Evolutionary conservation across 257 asterid genomes (phyloP).

Genomic region (Gentiana dahurica): DNA sequence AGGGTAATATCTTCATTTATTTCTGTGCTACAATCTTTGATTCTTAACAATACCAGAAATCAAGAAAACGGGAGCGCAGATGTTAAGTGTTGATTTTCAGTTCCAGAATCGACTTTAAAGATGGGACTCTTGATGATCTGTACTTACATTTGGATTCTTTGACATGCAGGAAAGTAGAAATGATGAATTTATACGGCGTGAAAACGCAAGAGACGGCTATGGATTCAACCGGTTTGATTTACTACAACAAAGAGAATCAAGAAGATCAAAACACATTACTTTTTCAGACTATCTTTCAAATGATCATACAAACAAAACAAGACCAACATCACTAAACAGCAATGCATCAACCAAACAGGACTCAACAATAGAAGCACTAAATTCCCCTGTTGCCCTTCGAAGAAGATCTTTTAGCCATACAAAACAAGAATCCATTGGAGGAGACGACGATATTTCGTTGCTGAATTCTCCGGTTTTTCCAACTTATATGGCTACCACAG

Average conservation of each 20-base stretch:
- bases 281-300: slow-evolving; percentile 23
- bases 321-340: slow-evolving; percentile 29
- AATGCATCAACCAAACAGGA: slow-evolving; percentile 13
- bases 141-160: no score
- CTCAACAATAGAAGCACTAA: slow-evolving; percentile 29
- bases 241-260: slow-evolving; percentile 20
- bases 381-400: slow-evolving; percentile 46
- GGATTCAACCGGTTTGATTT: slow-evolving; percentile 23
- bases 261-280: slow-evolving; percentile 22
- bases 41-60: no score
- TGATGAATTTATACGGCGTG: slow-evolving; percentile 34
- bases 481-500: slow-evolving; percentile 74
- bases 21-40: background rate
- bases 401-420: slow-evolving; percentile 55
- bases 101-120: no score
- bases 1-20: slow-evolving; percentile 26
- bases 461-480: slow-evolving; percentile 56
- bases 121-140: background rate
- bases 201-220: slow-evolving; percentile 30
- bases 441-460: slow-evolving; percentile 35
- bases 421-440: slow-evolving; percentile 39
- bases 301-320: slow-evolving; percentile 16
- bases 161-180: slow-evolving; percentile 50
- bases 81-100: no score
- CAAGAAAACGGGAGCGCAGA: no score